Conservation (phyloP, 148 eudicot genomes). For the Camellia lanceoleosa region DNA sequence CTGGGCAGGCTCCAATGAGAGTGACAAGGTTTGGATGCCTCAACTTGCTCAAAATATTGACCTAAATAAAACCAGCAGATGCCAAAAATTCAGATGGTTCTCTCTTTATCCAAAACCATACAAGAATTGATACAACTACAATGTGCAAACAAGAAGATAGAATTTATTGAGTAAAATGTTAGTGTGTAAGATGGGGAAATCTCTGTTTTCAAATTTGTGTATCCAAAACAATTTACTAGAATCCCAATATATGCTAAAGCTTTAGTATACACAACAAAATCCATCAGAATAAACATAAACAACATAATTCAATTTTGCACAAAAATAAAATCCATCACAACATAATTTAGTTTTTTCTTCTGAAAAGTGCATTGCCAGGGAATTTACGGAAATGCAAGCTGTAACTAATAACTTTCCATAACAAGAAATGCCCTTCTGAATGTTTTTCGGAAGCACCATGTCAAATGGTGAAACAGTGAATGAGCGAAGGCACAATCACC, state of each 20-base stretch:
- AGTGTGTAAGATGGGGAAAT: background rate
- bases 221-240: background rate
- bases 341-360: background rate
- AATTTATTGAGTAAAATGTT: background rate
- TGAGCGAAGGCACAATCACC: background rate
- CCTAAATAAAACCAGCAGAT: constrained; percentile 35
- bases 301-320: too few relatives aligned
- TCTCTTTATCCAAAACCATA: background rate
- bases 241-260: background rate
- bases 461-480: background rate
- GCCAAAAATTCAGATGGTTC: constrained; percentile 1
- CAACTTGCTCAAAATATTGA: constrained; percentile 69
- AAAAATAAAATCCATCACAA: background rate
- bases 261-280: background rate
- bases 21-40: constrained; percentile 86
- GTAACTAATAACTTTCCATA: too few relatives aligned
- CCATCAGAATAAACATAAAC: background rate
- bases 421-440: too few relatives aligned
- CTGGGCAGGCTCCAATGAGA: constrained; percentile 82
- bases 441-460: background rate
- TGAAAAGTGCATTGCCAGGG: background rate
- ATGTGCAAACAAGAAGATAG: background rate
- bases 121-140: background rate
- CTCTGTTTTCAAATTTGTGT: background rate
- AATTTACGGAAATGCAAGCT: background rate